Evolutionary conservation across 164 flowering plant species (phyloP).

Genomic region (Magnolia changhungtana): DNA sequence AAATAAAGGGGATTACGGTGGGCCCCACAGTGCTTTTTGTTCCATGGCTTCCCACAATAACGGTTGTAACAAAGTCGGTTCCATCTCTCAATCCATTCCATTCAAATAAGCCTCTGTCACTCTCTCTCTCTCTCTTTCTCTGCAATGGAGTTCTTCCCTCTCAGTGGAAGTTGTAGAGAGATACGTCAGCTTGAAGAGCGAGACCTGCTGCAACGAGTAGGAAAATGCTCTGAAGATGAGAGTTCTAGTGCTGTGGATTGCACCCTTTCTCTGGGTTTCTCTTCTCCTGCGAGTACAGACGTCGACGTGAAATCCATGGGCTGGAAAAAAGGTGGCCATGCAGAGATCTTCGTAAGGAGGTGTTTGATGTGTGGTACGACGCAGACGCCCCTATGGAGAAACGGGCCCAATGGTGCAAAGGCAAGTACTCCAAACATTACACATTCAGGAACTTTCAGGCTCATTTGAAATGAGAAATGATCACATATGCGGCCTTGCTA

Average conservation of each 20-base stretch:
- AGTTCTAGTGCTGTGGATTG: neutral
- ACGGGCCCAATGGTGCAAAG: conserved; percentile 10
- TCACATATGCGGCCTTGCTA: neutral
- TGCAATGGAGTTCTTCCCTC: neutral
- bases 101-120: no score
- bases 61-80: no score
- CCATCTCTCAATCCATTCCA: no score
- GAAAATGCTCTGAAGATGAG: neutral
- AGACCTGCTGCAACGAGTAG: neutral
- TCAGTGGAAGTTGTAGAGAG: neutral
- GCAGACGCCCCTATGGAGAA: conserved; percentile 7
- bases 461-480: no score
- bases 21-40: no score
- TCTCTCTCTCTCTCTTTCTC: neutral
- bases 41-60: no score
- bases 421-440: neutral
- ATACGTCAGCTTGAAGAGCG: neutral
- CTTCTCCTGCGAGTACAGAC: conserved; percentile 1
- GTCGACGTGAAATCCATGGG: neutral
- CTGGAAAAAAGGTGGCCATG: neutral
- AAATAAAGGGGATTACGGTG: no score
- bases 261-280: conserved; percentile 4
- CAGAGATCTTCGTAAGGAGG: neutral
- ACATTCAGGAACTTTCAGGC: neutral
- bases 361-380: conserved; percentile 4